Evolutionary conservation across 306 rosid species (phyloP).

Genomic region (Cyamopsis tetragonoloba): DNA sequence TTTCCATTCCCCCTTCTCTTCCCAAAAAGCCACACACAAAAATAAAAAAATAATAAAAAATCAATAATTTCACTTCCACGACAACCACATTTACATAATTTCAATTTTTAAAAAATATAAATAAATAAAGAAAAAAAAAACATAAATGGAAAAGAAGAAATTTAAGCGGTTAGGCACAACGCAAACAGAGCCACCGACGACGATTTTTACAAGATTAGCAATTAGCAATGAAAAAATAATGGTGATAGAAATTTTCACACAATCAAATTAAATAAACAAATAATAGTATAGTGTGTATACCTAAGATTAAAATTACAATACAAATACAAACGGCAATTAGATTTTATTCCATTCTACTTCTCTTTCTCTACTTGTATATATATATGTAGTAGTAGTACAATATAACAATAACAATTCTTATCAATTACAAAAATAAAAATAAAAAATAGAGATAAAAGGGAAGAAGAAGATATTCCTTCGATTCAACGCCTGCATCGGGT

Average conservation of each 20-base stretch:
- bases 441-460: neutral
- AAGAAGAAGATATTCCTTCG: neutral
- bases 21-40: neutral
- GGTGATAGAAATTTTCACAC: neutral
- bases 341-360: constrained; percentile 35
- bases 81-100: too few species aligned
- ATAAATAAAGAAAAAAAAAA: too few species aligned
- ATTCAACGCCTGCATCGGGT: constrained; percentile 79
- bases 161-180: neutral
- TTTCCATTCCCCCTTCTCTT: neutral
- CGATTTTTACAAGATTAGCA: neutral
- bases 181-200: neutral
- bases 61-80: constrained; percentile 15
- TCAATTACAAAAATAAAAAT: constrained; percentile 27
- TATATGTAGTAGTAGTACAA: constrained; percentile 20
- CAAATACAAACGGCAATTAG: neutral
- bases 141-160: too few species aligned
- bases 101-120: too few species aligned
- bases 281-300: constrained; percentile 1
- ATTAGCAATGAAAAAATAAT: neutral
- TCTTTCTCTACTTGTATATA: constrained; percentile 21
- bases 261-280: neutral
- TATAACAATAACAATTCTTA: constrained; percentile 18
- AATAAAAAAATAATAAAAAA: too few species aligned
- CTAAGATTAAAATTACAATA: constrained; percentile 28